These are phyloP conservation scores for Myxozyma geophila DNA, from an alignment of 805 yeast genomes.

Conservation along the genomic window DNA sequence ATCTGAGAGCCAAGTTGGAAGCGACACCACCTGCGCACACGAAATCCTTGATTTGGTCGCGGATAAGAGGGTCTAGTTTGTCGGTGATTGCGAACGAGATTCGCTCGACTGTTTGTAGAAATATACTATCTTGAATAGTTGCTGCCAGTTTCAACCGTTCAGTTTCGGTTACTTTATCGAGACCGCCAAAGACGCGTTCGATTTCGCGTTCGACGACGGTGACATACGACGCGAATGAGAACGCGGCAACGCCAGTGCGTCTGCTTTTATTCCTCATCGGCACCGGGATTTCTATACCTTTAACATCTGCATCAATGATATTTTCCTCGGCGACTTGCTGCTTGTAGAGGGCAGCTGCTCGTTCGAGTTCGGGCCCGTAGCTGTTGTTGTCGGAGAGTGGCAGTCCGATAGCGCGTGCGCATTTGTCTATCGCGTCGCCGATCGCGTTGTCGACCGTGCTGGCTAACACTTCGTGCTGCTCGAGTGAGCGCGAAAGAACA, in stretches of 20 bases:
- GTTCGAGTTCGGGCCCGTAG: slow-evolving; percentile 84
- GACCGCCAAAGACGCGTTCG: slow-evolving; percentile 17
- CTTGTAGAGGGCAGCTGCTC: neutral
- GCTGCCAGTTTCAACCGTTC: slow-evolving; percentile 14
- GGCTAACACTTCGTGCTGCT: slow-evolving; percentile 67
- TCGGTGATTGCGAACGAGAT: slow-evolving; percentile 55
- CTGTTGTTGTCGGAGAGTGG: slow-evolving; percentile 61
- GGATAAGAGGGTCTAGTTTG: neutral
- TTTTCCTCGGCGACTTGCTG: neutral
- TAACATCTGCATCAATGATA: neutral
- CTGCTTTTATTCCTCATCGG: slow-evolving; percentile 60
- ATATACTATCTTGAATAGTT: slow-evolving; percentile 60
- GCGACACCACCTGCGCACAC: slow-evolving; percentile 97
- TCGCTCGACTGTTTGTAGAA: slow-evolving; percentile 73
- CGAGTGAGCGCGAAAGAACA: slow-evolving; percentile 64
- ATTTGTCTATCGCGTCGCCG: slow-evolving; percentile 92
- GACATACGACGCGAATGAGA: slow-evolving; percentile 79
- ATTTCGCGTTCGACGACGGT: slow-evolving; percentile 54
- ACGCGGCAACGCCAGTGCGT: slow-evolving; percentile 54
- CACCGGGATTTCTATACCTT: slow-evolving; percentile 27
- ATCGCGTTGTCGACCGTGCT: slow-evolving; percentile 85
- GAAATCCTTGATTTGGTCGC: slow-evolving; percentile 52
- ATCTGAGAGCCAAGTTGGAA: slow-evolving; percentile 64
- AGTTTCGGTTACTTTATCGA: slow-evolving; percentile 1
- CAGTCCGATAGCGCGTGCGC: slow-evolving; percentile 83